Evolutionary conservation across 139 green algal genomes (phyloP).

Genomic region (Chlamydomonas applanata): DNA sequence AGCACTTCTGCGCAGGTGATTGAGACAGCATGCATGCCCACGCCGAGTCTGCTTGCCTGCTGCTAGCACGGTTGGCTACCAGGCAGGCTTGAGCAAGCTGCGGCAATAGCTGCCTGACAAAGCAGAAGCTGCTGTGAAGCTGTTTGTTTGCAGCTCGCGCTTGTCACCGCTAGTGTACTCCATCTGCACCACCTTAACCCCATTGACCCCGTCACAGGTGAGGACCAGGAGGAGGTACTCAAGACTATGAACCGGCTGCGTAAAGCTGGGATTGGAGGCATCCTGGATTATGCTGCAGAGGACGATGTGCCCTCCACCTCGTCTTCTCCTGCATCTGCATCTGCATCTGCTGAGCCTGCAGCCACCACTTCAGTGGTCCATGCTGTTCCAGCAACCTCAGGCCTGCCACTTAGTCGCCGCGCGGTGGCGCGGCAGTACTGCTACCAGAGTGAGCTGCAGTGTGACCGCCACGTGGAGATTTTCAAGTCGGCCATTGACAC

Average conservation of each 20-base stretch:
- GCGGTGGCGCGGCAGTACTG: neutral
- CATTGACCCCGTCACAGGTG: too few relatives aligned
- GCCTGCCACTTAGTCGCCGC: too few relatives aligned
- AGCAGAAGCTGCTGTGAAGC: too few relatives aligned
- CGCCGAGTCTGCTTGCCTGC: too few relatives aligned
- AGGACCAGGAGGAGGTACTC: slow-evolving; percentile 52
- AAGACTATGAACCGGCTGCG: slow-evolving; percentile 42
- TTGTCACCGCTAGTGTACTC: too few relatives aligned
- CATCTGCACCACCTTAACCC: too few relatives aligned
- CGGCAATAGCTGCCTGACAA: too few relatives aligned
- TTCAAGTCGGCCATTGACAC: slow-evolving; percentile 67
- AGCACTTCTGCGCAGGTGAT: slow-evolving; percentile 81
- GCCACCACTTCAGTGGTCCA: neutral
- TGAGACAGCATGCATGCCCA: neutral
- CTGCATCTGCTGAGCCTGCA: neutral
- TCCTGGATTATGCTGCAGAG: slow-evolving; percentile 68
- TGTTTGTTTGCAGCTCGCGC: too few relatives aligned
- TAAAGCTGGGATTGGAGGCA: slow-evolving; percentile 37
- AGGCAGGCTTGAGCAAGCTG: too few relatives aligned
- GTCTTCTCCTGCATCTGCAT: too few relatives aligned
- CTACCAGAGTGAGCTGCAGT: neutral
- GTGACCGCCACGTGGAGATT: slow-evolving; percentile 42
- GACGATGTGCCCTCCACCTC: slow-evolving; percentile 33
- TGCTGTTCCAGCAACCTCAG: neutral
- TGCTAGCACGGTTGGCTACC: too few relatives aligned